Conservation (phyloP, 345 rosid genomes). For the Crucihimalaya himalaica region DNA sequence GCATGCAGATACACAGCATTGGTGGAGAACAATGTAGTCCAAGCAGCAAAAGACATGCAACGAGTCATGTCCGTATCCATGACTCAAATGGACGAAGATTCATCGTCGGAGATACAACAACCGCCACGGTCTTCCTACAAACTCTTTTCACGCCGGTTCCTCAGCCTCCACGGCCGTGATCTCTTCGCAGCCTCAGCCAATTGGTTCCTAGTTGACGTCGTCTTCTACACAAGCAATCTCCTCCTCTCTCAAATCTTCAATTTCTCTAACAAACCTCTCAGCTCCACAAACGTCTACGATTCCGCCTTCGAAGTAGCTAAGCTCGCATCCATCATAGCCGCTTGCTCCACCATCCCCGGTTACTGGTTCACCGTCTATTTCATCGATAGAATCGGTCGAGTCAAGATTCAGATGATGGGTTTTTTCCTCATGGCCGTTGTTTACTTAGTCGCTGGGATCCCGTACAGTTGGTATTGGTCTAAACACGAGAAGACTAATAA, state of each 20-base stretch:
- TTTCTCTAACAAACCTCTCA: not conserved
- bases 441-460: conserved; percentile 52
- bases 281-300: conserved; percentile 32
- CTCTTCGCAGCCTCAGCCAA: conserved; percentile 58
- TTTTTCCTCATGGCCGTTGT: conserved; percentile 64
- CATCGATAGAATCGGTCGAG: conserved; percentile 68
- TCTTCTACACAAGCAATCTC: conserved; percentile 68
- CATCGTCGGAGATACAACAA: conserved; percentile 10
- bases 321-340: conserved; percentile 52
- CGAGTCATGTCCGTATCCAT: conserved; percentile 57
- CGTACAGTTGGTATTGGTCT: conserved; percentile 47
- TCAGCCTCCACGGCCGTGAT: conserved; percentile 63
- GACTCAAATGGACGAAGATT: conserved; percentile 50
- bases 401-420: conserved; percentile 63
- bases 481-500: conserved; percentile 1
- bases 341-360: conserved; percentile 68
- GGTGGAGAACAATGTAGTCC: conserved; percentile 61
- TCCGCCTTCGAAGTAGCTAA: conserved; percentile 51
- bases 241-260: conserved; percentile 59
- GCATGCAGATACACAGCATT: conserved; percentile 68
- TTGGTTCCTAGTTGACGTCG: conserved; percentile 74
- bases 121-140: conserved; percentile 44
- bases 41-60: conserved; percentile 74
- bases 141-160: conserved; percentile 61
- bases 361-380: conserved; percentile 64